Evolutionary conservation across 2,329 filamentous ascomycete genomes (phyloP).

Genomic region (Pyrenophora seminiperda): DNA sequence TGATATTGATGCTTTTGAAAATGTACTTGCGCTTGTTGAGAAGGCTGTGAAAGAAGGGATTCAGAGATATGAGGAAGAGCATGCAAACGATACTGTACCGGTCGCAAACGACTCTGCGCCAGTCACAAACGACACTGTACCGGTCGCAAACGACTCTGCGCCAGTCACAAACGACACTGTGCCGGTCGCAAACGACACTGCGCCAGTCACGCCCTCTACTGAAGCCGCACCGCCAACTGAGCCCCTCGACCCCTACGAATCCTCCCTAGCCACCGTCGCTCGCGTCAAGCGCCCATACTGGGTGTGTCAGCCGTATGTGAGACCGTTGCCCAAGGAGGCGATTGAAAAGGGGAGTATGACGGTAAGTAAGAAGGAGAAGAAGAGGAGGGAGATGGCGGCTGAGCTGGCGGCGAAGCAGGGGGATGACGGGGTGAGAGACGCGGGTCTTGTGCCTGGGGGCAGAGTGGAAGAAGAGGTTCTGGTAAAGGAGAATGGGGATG

Average conservation of each 20-base stretch:
- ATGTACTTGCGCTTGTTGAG: slow-evolving; percentile 77
- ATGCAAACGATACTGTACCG: too few relatives aligned
- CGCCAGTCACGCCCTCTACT: not conserved
- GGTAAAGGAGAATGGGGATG: slow-evolving; percentile 13
- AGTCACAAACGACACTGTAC: too few relatives aligned
- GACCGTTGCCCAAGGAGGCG: slow-evolving; percentile 86
- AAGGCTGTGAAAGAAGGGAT: slow-evolving; percentile 73
- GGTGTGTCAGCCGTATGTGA: slow-evolving; percentile 85
- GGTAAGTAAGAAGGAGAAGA: slow-evolving; percentile 69
- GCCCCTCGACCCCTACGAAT: slow-evolving; percentile 53
- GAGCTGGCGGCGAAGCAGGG: slow-evolving; percentile 47
- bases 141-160: not conserved
- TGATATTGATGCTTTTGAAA: slow-evolving; percentile 77
- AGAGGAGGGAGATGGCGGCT: slow-evolving; percentile 47
- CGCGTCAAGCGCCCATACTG: slow-evolving; percentile 84
- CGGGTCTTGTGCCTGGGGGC: slow-evolving; percentile 33
- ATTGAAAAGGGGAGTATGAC: slow-evolving; percentile 78
- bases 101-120: not conserved
- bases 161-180: slow-evolving; percentile 1
- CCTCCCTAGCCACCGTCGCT: slow-evolving; percentile 68
- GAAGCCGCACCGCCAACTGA: not conserved
- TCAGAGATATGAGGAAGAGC: slow-evolving; percentile 63
- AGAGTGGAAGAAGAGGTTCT: slow-evolving; percentile 59
- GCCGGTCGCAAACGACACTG: not conserved
- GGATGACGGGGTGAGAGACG: slow-evolving; percentile 35